Evolutionary conservation across 2,329 filamentous ascomycete species (phyloP), one percentile per base, ranked within the genome.

Genomic region (Fusarium euwallaceae): DNA sequence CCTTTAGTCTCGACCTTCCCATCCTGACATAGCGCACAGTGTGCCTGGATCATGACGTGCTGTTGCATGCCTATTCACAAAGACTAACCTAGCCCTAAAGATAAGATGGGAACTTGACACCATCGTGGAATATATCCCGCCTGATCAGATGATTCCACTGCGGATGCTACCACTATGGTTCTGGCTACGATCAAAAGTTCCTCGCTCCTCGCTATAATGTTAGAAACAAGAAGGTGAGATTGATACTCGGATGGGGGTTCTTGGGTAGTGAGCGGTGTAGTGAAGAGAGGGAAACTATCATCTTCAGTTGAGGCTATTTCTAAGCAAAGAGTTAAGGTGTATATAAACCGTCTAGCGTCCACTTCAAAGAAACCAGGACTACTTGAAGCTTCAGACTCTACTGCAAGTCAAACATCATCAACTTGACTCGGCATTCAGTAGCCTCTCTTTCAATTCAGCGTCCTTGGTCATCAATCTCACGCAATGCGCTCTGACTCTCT

Each of bases 401-500:
- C 51, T 20, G 16, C 27, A 55, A 55, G n/a, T 32, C 27, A 32
- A 29, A 20, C 17, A 55, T 20, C 51, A 55, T 32, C 27, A 16
- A 34, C 27, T 20, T 32, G 51, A 12, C 27, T 14, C n/a, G 27
- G 7, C 27, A 55, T 20, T 12, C 7, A 20, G 7, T 11, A 55
- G 27, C 27, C 27, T 12, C 17, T 55, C 48, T 20, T n/a, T n/a
- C 27, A 6, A 20, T 32, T 17, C 12, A 55, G 17, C 10, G 6
- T 8, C 27, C 11, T 55, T 55, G n/a, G 51, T 9, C 14, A 20
- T 11, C 17, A 9, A 29, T 20, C 17, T 32, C 4, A 32, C 20
- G 17, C n/a, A 32, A 83, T 83, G 81, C 83, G 82, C 71, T 81
- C 69, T 24, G 72, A 75, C 14, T 43, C 80, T 32, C 73, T 82